Base-by-base conservation (phyloP, 352 stramenopile genomes). In the Phytopythium vexans region DNA sequence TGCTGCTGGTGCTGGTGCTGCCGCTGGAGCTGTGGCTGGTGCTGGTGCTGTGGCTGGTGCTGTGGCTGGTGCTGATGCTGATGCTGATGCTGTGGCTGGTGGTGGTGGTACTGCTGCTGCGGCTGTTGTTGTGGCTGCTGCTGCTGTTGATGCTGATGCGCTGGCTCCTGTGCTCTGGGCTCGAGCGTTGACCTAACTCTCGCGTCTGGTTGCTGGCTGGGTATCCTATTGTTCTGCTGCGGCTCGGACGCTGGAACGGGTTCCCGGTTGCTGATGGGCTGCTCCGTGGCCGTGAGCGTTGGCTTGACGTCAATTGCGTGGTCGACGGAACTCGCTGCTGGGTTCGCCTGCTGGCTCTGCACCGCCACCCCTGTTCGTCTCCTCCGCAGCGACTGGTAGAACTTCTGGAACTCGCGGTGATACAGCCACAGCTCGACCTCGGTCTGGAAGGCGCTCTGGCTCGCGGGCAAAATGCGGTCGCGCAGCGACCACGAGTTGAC, bases 371-470 rank as follows among this genome's bases (percentile, higher is more conserved):
- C 6, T n/a, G 48, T 42, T 44, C 64, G 51, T 10, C 62, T 64
- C 34, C 64, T 52, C 6, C 70, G 64, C 38, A 89, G 54, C 7
- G 59, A 57, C 38, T 70, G 59, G 52, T 85, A 89, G 32, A 92
- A 88, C 8, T 61, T 44, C 46, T 85, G 72, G 32, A 92, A 87
- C 15, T 89, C 81, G 2, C 63, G 38, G 35, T 92, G 81, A 16
- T 82, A 78, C 39, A 87, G 70, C 81, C 81, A 92, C 10, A 89
- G 54, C 56, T 92, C 78, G 12, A 88, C 73, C 47, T 92, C 81
- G 1, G 81, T 92, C 34, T 60, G 66, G 49, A 72, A 82, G 3
- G 33, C 40, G 11, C 39, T 41, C 9, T 86, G 62, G 35, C 66
- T 86, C 8, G 64, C 51, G 1, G 62, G 56, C 32, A 70, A 58